Evolutionary conservation across 352 stramenopile genomes (phyloP).

Genomic region (Globisporangium solare): DNA sequence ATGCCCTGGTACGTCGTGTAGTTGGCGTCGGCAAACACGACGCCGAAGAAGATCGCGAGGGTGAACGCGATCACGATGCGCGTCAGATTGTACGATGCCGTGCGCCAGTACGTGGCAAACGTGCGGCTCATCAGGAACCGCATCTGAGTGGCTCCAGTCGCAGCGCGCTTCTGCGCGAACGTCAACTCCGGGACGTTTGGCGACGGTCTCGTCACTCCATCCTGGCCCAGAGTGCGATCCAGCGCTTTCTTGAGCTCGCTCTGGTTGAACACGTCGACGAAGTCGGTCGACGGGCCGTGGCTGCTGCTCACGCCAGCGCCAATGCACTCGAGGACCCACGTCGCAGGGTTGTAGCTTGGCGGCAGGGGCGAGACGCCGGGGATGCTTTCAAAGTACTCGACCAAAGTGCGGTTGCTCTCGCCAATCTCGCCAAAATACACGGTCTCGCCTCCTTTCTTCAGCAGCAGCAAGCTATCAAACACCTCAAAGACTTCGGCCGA

Average conservation of each 20-base stretch:
- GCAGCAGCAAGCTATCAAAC: slow-evolving; percentile 66
- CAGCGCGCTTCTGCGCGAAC: slow-evolving; percentile 26
- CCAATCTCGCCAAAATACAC: background rate
- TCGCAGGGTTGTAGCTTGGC: too few relatives aligned
- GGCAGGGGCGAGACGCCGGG: too few relatives aligned
- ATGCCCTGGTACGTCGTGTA: slow-evolving; percentile 40
- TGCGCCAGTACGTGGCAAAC: slow-evolving; percentile 13
- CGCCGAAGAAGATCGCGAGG: slow-evolving; percentile 75
- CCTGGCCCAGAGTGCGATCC: slow-evolving; percentile 18
- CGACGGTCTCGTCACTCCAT: slow-evolving; percentile 27
- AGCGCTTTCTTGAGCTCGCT: slow-evolving; percentile 24
- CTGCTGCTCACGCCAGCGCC: slow-evolving; percentile 1
- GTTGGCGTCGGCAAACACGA: slow-evolving; percentile 57
- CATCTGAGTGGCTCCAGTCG: slow-evolving; percentile 20
- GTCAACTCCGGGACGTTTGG: slow-evolving; percentile 17
- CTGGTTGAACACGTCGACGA: slow-evolving; percentile 32
- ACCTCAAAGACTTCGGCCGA: slow-evolving; percentile 62
- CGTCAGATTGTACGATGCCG: slow-evolving; percentile 25
- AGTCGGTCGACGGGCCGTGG: slow-evolving; percentile 18
- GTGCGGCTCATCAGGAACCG: slow-evolving; percentile 22
- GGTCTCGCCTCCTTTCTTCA: slow-evolving; percentile 26
- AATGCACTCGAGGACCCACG: background rate
- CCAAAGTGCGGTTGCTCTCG: background rate
- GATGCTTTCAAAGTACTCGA: too few relatives aligned
- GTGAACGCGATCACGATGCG: slow-evolving; percentile 54